Conservation (phyloP, 352 stramenopile species). For the Phytophthora nicotianae region DNA sequence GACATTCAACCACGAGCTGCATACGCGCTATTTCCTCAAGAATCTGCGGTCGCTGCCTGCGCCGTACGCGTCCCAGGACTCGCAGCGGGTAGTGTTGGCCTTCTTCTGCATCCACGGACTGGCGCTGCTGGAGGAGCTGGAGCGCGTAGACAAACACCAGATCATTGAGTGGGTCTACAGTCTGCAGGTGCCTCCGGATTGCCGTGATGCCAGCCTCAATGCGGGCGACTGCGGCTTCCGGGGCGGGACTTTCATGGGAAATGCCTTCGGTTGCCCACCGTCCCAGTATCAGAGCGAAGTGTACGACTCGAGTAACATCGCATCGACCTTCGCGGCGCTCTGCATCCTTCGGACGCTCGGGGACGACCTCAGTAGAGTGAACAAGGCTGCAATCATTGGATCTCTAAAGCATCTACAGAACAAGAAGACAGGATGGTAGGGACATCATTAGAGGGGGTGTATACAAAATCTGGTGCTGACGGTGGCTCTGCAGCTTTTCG, state of each 20-base stretch:
- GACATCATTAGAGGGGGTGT: background rate
- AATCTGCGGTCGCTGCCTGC: constrained; percentile 71
- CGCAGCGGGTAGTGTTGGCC: constrained; percentile 79
- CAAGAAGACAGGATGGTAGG: constrained; percentile 67
- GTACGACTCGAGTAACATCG: constrained; percentile 88
- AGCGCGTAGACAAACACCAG: constrained; percentile 68
- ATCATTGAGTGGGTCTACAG: constrained; percentile 90
- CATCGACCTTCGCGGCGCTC: constrained; percentile 84
- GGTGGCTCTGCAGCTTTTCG: constrained; percentile 58
- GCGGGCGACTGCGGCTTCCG: constrained; percentile 76
- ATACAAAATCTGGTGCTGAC: background rate
- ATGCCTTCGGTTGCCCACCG: constrained; percentile 52
- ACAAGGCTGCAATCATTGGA: constrained; percentile 69
- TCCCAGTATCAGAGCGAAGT: constrained; percentile 63
- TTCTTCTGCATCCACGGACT: constrained; percentile 90
- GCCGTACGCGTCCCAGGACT: constrained; percentile 82
- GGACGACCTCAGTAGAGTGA: constrained; percentile 78
- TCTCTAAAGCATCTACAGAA: constrained; percentile 79
- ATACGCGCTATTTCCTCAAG: constrained; percentile 83
- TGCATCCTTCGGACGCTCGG: constrained; percentile 86
- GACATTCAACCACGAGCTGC: constrained; percentile 73
- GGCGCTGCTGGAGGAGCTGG: constrained; percentile 76
- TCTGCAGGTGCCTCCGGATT: constrained; percentile 79
- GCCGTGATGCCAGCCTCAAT: constrained; percentile 68
- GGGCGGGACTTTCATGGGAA: constrained; percentile 68